Evolutionary conservation across 1,139 yeast species (phyloP).

Genomic region (Protomyces arabidopsidicola): DNA sequence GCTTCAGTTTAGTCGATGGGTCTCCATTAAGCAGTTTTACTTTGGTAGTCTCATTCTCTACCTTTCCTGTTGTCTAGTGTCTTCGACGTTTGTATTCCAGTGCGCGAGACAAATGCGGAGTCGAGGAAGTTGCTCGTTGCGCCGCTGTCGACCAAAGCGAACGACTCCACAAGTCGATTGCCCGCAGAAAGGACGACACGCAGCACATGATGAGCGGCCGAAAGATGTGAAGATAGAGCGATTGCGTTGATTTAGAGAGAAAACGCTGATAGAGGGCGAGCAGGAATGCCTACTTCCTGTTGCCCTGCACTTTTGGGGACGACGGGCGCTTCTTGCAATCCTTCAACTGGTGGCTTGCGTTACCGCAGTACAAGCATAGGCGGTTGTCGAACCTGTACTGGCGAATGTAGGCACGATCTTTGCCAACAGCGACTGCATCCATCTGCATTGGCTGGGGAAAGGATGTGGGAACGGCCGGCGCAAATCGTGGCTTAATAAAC

Average conservation of each 20-base stretch:
- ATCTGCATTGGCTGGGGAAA: no score
- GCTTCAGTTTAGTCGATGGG: no score
- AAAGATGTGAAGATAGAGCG: not conserved
- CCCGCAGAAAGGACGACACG: not conserved
- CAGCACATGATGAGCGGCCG: not conserved
- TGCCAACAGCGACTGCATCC: no score
- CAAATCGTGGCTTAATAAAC: not conserved
- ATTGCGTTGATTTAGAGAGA: not conserved
- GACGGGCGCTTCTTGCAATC: not conserved
- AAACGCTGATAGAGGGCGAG: not conserved
- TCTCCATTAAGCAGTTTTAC: not conserved
- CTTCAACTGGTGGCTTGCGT: not conserved
- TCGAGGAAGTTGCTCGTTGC: not conserved
- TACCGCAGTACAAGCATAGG: not conserved
- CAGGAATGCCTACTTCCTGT: not conserved
- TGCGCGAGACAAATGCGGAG: not conserved
- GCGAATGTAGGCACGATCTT: no score
- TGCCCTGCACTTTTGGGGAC: not conserved
- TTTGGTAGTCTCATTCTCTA: not conserved
- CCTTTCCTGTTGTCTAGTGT: not conserved
- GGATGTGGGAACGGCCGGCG: not conserved
- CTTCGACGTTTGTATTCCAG: not conserved
- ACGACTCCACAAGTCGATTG: not conserved
- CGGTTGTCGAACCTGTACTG: no score
- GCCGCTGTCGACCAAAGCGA: not conserved